phyloP scores from a whole-genome alignment of 225 moss, liverwort and hornwort genomes.

The Neckera pumila region DNA sequence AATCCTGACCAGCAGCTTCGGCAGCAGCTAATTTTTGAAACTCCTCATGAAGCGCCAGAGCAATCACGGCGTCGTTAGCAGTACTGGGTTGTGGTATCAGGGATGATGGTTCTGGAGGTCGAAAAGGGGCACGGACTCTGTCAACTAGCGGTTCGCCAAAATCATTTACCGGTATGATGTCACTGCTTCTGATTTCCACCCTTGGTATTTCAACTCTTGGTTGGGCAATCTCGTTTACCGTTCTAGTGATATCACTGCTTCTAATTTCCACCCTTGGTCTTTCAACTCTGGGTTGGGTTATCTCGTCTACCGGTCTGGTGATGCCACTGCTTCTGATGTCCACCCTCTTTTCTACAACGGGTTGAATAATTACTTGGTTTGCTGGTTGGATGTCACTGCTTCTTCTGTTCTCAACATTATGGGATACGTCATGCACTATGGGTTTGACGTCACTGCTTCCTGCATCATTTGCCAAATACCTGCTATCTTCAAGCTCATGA shows the following conservation, averaged over 20 bases:
- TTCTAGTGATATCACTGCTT: neutral
- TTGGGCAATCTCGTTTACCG: neutral
- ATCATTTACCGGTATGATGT: constrained; percentile 15
- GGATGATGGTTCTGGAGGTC: neutral
- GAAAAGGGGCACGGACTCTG: neutral
- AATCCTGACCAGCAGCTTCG: constrained; percentile 28
- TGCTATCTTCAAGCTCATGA: constrained; percentile 51
- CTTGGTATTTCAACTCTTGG: neutral
- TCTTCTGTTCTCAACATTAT: neutral
- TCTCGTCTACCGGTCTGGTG: neutral
- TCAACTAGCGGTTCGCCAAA: constrained; percentile 15
- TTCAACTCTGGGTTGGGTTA: neutral
- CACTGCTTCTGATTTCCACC: constrained; percentile 6
- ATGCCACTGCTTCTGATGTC: neutral
- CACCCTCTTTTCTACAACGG: neutral
- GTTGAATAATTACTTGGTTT: neutral
- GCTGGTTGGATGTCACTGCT: neutral
- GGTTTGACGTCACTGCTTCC: constrained; percentile 8
- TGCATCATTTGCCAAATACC: constrained; percentile 30
- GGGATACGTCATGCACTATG: neutral
- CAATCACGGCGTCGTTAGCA: constrained; percentile 35
- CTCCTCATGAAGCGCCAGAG: constrained; percentile 37
- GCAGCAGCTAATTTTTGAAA: constrained; percentile 44
- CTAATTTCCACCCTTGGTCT: neutral
- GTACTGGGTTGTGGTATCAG: constrained; percentile 13